Evolutionary conservation across 768 basidiomycete genomes (phyloP), one percentile per base, ranked within the genome.

Genomic region (Galerina sulciceps): DNA sequence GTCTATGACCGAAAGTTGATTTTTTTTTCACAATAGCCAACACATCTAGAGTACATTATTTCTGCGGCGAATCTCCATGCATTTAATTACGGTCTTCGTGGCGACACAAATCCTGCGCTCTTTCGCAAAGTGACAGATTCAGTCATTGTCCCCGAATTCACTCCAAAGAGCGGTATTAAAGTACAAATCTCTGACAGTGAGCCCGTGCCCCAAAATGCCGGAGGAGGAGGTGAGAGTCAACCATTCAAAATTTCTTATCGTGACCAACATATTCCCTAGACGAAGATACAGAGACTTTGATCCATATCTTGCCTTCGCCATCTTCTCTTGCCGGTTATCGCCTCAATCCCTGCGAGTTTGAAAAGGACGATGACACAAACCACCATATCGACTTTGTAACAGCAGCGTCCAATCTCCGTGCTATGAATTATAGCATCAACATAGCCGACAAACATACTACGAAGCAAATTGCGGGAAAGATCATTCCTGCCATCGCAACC

Each of bases 341-440:
- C 54, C 84, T 99, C 47, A 91, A 81, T 51, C 93, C 96, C 2
- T 96, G 96, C 49, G 95, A 97, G 68, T 99, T 99, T 64, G 97
- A 99, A 81, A 99, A 99, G 78, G 97, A 99, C 69, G 96, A 99
- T 67, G 97, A 99, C 70, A 85, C 90, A 50, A 99, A 99, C 76
- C 87, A 92, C 76, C 97, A 99, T 75, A 98, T 99, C 70, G 97
- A 96, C 76, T 98, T 99, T 76, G 96, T 99, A 75, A 98, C 96
- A 36, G 92, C 97, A 8, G 93, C 96, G 6, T 97, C 94, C 49
- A 99, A 99, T 79, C 82, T 98, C 53, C 92, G 97, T 36, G 97
- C 97, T 6, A 84, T 87, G 78, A 99, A 99, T 77, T 99, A 99
- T 76, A 89, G 79, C 58, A 99, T 99, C 68, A 82, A 84, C 48